Evolutionary conservation across 768 basidiomycete genomes (phyloP), one percentile per base, ranked within the genome.

Genomic region (Lenzites betulinus): DNA sequence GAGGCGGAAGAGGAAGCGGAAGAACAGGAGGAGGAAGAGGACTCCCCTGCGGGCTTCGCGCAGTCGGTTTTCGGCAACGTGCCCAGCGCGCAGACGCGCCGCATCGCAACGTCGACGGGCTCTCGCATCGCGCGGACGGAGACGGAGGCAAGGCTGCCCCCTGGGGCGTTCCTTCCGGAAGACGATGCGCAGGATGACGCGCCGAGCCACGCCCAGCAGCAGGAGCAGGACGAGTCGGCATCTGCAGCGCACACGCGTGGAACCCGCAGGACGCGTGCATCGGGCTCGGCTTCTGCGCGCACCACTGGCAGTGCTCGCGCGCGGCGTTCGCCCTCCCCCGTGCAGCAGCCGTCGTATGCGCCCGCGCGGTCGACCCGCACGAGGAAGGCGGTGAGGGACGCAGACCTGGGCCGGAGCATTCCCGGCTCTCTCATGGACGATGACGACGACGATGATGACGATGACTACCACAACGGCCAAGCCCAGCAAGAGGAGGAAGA

Each of bases 131-230:
- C 51, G 30, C 58, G 66, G 44, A 41, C 64, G 41, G 48, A 67
- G 51, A 56, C 69, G 70, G 58, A 77, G 70, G 51, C 58, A 30
- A 42, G 41, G 47, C 71, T 72, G 38, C 77, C 75, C 6, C 82
- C 82, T 11, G 81, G 81, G 0, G 81, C 81, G 35, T 83, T 84
- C 63, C 69, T 71, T 8, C 69, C 69, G 1, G 78, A 78, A 2
- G 79, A 79, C 11, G 81, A 80, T 22, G 70, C 58, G 15, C 70
- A 77, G 1, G 51, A 50, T 25, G 13, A 59, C 16, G 51, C 30
- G 2, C 20, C 18, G 1, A 41, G 54, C 18, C 35, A 39, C 13
- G 20, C 22, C 13, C 11, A 42, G 5, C 41, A 12, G 16, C n/a
- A 52, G 8, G 23, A 15, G 38, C 30, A 57, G 12, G 46, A 53